These are phyloP conservation scores for Pseudogymnoascus sp. DNA, from an alignment of 2,329 filamentous ascomycete genomes.

Conservation along the genomic window DNA sequence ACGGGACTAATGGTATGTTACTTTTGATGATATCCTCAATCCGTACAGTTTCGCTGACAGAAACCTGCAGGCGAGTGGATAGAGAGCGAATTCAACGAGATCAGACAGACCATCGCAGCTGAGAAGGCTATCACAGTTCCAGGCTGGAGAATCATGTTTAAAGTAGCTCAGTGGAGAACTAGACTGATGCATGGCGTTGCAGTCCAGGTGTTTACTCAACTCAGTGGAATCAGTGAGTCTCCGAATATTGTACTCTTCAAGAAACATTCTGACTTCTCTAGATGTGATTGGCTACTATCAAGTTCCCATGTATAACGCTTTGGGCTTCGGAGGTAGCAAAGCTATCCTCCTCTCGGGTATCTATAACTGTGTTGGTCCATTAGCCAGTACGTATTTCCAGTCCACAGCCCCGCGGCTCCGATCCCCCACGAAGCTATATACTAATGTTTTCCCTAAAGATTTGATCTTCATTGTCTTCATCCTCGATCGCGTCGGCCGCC, in stretches of 20 bases:
- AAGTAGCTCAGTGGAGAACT: constrained; percentile 50
- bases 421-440: background rate
- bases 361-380: constrained; percentile 52
- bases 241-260: background rate
- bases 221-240: constrained; percentile 47
- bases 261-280: constrained; percentile 4
- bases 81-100: constrained; percentile 50
- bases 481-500: constrained; percentile 46
- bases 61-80: constrained; percentile 47
- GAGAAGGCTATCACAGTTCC: constrained; percentile 47
- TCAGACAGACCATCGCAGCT: constrained; percentile 54
- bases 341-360: constrained; percentile 51
- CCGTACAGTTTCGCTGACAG: background rate
- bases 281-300: constrained; percentile 59
- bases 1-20: constrained; percentile 36
- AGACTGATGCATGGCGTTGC: constrained; percentile 54
- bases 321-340: constrained; percentile 48
- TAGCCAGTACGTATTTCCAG: constrained; percentile 33
- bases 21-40: background rate
- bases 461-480: constrained; percentile 53
- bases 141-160: constrained; percentile 52
- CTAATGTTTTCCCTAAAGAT: constrained; percentile 29
- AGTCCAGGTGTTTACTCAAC: constrained; percentile 59
- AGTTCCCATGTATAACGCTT: constrained; percentile 49
- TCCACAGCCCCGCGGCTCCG: background rate